These are phyloP conservation scores for Saccharomyces paradoxus DNA, from an alignment of 805 yeast species.

Conservation along the genomic window DNA sequence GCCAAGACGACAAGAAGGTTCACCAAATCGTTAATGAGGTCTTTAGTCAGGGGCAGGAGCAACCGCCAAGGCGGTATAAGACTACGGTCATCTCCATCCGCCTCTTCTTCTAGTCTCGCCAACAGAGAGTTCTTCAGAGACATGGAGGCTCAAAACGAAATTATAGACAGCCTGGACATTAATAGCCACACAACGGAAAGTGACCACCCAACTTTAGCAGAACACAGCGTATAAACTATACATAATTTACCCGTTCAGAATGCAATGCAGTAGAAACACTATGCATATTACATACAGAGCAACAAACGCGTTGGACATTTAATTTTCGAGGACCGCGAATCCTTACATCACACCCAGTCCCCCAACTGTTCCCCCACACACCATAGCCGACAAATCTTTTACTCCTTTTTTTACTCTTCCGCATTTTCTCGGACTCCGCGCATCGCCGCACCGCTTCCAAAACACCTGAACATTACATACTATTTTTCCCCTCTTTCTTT, in stretches of 20 bases:
- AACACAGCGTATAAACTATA: not conserved
- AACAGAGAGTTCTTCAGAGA: conserved; percentile 25
- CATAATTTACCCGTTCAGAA: not conserved
- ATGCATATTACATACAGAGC: not conserved
- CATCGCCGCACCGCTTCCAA: not conserved
- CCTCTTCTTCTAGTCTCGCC: not conserved
- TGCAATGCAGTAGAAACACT: not conserved
- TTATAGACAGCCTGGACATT: conserved; percentile 34
- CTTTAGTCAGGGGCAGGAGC: not conserved
- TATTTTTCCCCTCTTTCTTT: not conserved
- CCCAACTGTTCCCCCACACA: not conserved
- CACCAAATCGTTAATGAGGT: not conserved
- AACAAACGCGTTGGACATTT: not conserved
- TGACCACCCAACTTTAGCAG: not conserved
- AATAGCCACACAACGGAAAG: conserved; percentile 10
- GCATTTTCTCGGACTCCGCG: not conserved
- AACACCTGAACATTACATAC: not conserved
- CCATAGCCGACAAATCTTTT: not conserved
- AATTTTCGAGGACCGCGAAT: not conserved
- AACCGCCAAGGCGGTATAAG: conserved; percentile 5
- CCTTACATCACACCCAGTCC: not conserved
- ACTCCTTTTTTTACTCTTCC: not conserved
- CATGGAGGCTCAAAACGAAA: conserved; percentile 35
- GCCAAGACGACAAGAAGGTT: conserved; percentile 1
- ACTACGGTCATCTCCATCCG: conserved; percentile 1